Evolutionary conservation across 202 grass and related monocot genomes (phyloP).

Genomic region (Bolboschoenoplectus hybrid): DNA sequence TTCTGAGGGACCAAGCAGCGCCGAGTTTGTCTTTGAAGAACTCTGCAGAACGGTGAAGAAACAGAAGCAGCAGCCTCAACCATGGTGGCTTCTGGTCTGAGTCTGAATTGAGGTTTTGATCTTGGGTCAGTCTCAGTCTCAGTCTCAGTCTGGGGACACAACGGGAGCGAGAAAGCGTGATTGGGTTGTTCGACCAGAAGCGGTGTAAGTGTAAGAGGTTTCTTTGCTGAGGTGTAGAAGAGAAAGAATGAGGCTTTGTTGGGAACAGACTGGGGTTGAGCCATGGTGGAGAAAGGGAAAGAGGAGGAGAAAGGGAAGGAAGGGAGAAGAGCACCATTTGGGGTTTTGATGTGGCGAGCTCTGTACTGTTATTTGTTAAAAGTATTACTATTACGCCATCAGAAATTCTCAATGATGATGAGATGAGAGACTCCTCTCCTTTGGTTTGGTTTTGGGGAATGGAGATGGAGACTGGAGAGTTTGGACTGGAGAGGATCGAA

Average conservation of each 20-base stretch:
- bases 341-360: too few species aligned
- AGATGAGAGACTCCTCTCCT: too few species aligned
- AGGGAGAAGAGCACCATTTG: constrained; percentile 37
- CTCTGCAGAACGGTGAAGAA: constrained; percentile 40
- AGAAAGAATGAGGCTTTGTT: too few species aligned
- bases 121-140: not conserved
- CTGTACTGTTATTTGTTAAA: too few species aligned
- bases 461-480: too few species aligned
- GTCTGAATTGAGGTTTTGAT: not conserved
- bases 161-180: not conserved
- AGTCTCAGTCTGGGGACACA: constrained; percentile 34
- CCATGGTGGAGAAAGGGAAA: not conserved
- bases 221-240: too few species aligned
- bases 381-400: too few species aligned
- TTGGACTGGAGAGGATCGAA: too few species aligned
- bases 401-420: too few species aligned
- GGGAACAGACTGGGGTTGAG: too few species aligned
- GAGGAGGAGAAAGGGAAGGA: constrained; percentile 38
- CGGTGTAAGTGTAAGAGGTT: too few species aligned
- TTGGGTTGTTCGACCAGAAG: not conserved
- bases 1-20: constrained; percentile 20
- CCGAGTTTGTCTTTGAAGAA: not conserved
- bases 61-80: constrained; percentile 38
- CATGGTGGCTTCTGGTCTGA: constrained; percentile 27
- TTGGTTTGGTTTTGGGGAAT: too few species aligned